Percentiles rank a stretch among this genome's conserved stretches.
These are phyloP conservation scores for Berkeleyomyces basicola DNA, from an alignment of 2,329 filamentous ascomycete species.

Conservation along the genomic window DNA sequence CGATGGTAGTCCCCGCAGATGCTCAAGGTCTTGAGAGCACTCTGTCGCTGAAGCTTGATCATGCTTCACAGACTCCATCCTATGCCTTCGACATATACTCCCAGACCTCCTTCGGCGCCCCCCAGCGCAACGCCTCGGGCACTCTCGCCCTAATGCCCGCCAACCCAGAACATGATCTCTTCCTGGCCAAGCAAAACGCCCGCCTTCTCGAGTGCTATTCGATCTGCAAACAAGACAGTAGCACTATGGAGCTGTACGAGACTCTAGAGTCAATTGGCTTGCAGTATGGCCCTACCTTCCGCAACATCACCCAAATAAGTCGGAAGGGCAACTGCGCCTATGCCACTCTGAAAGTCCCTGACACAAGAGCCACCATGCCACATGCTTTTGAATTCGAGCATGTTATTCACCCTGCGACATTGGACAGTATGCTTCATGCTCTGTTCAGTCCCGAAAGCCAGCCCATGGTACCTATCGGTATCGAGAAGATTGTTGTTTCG, in stretches of 20 bases:
- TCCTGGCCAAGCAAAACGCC: neutral
- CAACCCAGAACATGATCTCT: neutral
- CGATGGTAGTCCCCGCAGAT: conserved; percentile 33
- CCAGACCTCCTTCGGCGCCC: conserved; percentile 22
- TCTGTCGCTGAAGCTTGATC: conserved; percentile 26
- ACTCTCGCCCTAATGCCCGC: conserved; percentile 8
- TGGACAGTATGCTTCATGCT: conserved; percentile 40
- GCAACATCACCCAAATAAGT: conserved; percentile 26
- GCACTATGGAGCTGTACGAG: conserved; percentile 26
- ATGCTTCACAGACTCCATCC: conserved; percentile 9
- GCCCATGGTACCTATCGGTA: conserved; percentile 33
- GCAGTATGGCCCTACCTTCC: conserved; percentile 34
- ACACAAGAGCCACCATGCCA: conserved; percentile 37
- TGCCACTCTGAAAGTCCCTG: conserved; percentile 26
- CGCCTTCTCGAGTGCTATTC: neutral
- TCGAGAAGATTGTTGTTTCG: conserved; percentile 31
- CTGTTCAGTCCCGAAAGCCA: conserved; percentile 29
- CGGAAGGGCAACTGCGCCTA: conserved; percentile 21
- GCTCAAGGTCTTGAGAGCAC: conserved; percentile 32
- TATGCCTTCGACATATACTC: conserved; percentile 32
- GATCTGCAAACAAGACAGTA: neutral
- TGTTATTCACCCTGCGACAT: conserved; percentile 39
- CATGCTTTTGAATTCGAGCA: conserved; percentile 35
- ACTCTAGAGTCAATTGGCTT: conserved; percentile 33
- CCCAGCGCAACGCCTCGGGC: conserved; percentile 24